Base-by-base conservation (phyloP, 2,329 filamentous ascomycete species). In the Beauveria scarabaeidicola region DNA sequence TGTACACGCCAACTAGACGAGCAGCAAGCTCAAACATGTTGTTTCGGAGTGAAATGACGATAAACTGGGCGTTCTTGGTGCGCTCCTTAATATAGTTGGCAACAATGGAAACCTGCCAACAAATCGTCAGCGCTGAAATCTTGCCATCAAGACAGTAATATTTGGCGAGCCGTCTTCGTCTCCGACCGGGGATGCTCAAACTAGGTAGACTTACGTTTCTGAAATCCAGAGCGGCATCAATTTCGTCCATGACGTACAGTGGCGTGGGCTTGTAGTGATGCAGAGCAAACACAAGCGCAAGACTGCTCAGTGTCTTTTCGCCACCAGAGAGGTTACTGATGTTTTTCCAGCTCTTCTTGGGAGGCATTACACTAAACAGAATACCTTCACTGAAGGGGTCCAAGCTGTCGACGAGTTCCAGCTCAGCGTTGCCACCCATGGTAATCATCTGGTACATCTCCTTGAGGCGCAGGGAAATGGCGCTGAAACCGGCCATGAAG, bases 371-470 rank as follows among this genome's bases (percentile, higher is more conserved):
- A 59, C 88, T 93, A 78, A 99, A 99, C 52, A 97, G 73, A 63
- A 99, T 97, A 27, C 94, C 94, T 74, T 99, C 94, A 7, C 89
- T 91, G 78, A 99, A 99, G 0, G 94, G 94, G 72, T 99, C 95
- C 3, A 99, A 79, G 19, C 88, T 93, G 77, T 99, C 94, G 44
- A 99, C 94, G 25, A 99, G 85, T 73, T 99, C 95, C 13, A 99
- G 83, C 76, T 99, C 94, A 0, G 94, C 94, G 68, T 99, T 99
- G 59, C 94, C 94, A 63, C 94, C 94, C 91, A 99, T 97, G 23
- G 94, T 99, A 72, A 99, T 99, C 92, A 99, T 97, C 72, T 99
- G 94, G 76, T 99, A 99, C 94, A 99, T 99, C 70, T 99, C 94
- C 78, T 99, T 99, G 50, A 99, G 81, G 1, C 93, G 89, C 25